Evolutionary conservation across 1,284 basidiomycete species (phyloP).

Genomic region (Ganoderma boninense): DNA sequence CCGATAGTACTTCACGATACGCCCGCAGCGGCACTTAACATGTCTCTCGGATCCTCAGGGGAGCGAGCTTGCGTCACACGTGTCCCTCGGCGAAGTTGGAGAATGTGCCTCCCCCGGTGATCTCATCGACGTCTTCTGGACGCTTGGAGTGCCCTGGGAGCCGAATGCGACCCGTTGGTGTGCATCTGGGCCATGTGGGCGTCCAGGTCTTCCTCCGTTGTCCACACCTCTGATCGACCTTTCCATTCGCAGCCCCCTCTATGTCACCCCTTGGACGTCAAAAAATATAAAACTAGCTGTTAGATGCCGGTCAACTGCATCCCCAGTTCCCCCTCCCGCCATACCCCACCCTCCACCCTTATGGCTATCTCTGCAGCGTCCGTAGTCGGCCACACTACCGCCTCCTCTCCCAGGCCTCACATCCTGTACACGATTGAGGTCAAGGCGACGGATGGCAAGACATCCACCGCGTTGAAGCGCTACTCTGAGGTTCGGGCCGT

Average conservation of each 20-base stretch:
- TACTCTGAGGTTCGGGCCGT: constrained; percentile 58
- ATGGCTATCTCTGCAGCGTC: constrained; percentile 36
- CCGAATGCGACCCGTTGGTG: constrained; percentile 9
- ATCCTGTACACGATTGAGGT: constrained; percentile 56
- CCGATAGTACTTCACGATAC: neutral
- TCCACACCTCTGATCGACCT: constrained; percentile 18
- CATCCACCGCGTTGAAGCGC: constrained; percentile 47
- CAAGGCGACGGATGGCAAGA: constrained; percentile 44
- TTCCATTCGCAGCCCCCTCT: constrained; percentile 26
- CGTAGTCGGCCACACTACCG: constrained; percentile 56
- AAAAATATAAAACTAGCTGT: constrained; percentile 18
- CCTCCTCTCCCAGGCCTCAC: constrained; percentile 58
- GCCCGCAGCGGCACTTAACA: constrained; percentile 2
- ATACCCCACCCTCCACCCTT: constrained; percentile 10
- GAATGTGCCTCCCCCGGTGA: constrained; percentile 15
- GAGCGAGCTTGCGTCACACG: constrained; percentile 12
- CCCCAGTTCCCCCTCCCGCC: neutral
- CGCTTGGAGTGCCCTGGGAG: constrained; percentile 4
- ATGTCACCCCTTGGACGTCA: constrained; percentile 8
- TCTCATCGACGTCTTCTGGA: constrained; percentile 20
- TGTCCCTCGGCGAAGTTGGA: constrained; percentile 17
- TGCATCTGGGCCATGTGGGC: constrained; percentile 23
- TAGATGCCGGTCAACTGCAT: constrained; percentile 1
- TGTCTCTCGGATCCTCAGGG: constrained; percentile 3
- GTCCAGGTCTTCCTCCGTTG: constrained; percentile 11